Evolutionary conservation across 75 land plant species (phyloP).

Genomic region (Picea glauca): DNA sequence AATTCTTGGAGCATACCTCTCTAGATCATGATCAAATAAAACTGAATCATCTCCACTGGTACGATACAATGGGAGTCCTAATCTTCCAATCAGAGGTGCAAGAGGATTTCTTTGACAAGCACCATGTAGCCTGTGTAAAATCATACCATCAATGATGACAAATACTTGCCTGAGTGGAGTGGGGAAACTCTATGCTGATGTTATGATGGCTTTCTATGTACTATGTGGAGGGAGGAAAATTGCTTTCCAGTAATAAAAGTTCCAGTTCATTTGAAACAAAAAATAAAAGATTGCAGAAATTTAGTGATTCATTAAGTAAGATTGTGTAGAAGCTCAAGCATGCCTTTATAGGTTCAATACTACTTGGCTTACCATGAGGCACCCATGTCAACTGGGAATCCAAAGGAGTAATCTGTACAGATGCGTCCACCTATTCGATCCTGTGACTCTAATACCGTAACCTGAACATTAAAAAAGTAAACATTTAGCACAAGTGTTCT

Average conservation of each 20-base stretch:
- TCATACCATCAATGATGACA: neutral
- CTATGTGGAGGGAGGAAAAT: too few species aligned
- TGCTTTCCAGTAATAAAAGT: neutral
- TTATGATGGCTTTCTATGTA: too few species aligned
- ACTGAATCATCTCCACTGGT: constrained; percentile 96
- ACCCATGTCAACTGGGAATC: constrained; percentile 98
- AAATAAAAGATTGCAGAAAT: neutral
- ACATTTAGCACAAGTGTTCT: neutral
- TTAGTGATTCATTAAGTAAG: neutral
- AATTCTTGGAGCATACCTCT: constrained; percentile 50
- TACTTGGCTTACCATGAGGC: constrained; percentile 75
- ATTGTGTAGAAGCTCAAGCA: neutral
- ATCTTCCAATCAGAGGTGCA: constrained; percentile 67
- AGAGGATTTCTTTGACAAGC: constrained; percentile 89
- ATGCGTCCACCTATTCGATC: constrained; percentile 94
- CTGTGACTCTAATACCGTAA: constrained; percentile 78
- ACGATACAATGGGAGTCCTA: constrained; percentile 76
- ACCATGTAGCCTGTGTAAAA: constrained; percentile 85
- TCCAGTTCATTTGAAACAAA: neutral
- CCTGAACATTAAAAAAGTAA: constrained; percentile 35
- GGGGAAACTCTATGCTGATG: neutral
- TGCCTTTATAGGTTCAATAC: neutral
- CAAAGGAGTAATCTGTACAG: constrained; percentile 89
- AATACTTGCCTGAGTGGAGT: neutral
- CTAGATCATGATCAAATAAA: constrained; percentile 93